These are phyloP conservation scores for Aureobasidium sp. DNA, from an alignment of 2,329 filamentous ascomycete species.

Conservation along the genomic window DNA sequence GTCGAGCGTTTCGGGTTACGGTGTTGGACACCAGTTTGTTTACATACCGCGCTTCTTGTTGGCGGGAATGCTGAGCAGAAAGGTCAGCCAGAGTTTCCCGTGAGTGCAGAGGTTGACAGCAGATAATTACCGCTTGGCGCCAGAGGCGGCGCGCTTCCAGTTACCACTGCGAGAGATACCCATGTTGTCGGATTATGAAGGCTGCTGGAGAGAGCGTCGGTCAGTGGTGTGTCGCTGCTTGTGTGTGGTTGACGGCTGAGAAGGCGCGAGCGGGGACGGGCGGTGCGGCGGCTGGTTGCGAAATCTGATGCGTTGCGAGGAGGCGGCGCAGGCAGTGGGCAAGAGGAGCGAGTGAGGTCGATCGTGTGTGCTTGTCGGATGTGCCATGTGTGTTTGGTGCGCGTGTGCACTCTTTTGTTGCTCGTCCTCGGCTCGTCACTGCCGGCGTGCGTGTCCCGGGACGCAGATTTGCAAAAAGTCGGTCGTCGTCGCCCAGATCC, in stretches of 20 bases:
- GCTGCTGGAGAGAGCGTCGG: constrained; percentile 23
- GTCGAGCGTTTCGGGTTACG: constrained; percentile 51
- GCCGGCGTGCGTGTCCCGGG: too few species aligned
- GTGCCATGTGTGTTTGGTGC: background rate
- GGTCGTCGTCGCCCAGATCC: background rate
- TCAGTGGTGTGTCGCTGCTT: background rate
- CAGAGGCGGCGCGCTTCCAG: constrained; percentile 99
- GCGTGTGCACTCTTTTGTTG: constrained; percentile 1
- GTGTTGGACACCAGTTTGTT: constrained; percentile 16
- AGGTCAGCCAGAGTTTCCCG: constrained; percentile 5
- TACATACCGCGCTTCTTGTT: constrained; percentile 53
- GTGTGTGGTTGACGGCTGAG: background rate
- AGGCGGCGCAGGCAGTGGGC: background rate
- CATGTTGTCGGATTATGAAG: constrained; percentile 46
- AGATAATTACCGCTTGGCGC: constrained; percentile 62
- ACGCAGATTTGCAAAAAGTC: background rate
- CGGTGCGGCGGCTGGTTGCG: background rate
- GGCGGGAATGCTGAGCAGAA: constrained; percentile 39
- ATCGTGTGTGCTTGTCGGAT: background rate
- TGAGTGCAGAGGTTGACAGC: background rate
- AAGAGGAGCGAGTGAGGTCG: background rate
- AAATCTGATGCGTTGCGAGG: background rate
- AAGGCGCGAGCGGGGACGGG: background rate
- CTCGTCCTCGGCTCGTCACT: too few species aligned
- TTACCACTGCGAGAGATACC: constrained; percentile 99